Base-by-base conservation (phyloP, 2,329 filamentous ascomycete species). In the Tolypocladium cylindrosporum region DNA sequence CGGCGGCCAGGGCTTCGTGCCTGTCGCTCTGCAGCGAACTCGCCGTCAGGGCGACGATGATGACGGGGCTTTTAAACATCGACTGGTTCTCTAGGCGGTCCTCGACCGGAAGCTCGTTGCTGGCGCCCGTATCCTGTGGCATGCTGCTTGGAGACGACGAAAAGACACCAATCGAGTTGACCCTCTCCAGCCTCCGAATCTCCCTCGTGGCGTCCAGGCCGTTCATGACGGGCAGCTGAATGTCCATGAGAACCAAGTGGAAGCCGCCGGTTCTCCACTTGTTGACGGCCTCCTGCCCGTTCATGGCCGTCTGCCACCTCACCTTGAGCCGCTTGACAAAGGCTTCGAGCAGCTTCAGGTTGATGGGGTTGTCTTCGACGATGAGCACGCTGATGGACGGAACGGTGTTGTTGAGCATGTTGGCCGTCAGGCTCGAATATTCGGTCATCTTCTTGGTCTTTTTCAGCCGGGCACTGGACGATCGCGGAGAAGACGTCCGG, bases 291-390 rank as follows among this genome's bases (percentile, higher is more conserved):
- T 97, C 93, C 62, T 87, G 85, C 31, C 94, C 94, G 70, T 97
- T 96, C 81, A 95, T 91, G 42, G 94, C 94, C n/a, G 91, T 95
- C 72, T 94, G 89, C 91, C 93, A 97, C 40, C 94, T 85, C 8
- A 99, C 94, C 69, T 96, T 97, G 55, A 99, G 80, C 54, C 91
- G 82, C 75, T 97, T 96, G 79, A 97, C 93, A 68, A 99, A 96
- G 1, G 92, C 91, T 69, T 97, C 93, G 41, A 99, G 78, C 11
- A 99, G 85, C 67, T 91, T 90, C 64, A 97, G 78, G 69, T 97
- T 99, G 80, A 99, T 97, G 62, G 94, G 91, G 72, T 99, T 99
- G 75, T 99, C 94, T 76, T 99, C 94, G 16, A 99, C 94, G 60
- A 99, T 96, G 50, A 99, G 79, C 9, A 97, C 92, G 65, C 96